A percentile compares a stretch with the other conserved stretches of the same genome.
phyloP scores from a whole-genome alignment of 1,284 basidiomycete species.

The Wallemia ichthyophaga region DNA sequence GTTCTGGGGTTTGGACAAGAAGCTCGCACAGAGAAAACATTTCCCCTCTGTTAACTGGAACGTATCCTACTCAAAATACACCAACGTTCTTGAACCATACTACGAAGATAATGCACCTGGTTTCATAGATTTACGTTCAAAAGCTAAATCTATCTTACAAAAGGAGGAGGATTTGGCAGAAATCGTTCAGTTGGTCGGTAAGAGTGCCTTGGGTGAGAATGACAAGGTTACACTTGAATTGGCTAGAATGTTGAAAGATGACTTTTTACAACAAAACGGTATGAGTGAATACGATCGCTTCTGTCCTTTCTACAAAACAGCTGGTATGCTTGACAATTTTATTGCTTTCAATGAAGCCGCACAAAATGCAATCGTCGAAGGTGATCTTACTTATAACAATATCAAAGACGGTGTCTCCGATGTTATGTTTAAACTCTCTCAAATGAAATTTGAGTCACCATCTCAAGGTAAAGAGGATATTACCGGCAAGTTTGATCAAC shows the following conservation, averaged over 20 bases:
- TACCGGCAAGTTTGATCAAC: conserved; percentile 41
- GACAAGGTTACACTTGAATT: conserved; percentile 98
- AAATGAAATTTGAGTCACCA: conserved; percentile 94
- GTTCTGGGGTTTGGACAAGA: conserved; percentile 89
- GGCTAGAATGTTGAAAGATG: conserved; percentile 86
- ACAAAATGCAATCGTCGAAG: conserved; percentile 49
- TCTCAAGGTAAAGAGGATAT: conserved; percentile 57
- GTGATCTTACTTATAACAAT: conserved; percentile 70
- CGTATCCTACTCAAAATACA: conserved; percentile 94
- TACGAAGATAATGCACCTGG: conserved; percentile 62
- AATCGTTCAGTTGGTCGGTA: conserved; percentile 96
- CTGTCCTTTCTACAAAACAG: conserved; percentile 97
- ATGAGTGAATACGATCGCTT: conserved; percentile 92
- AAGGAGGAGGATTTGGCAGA: conserved; percentile 96
- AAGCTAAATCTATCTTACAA: conserved; percentile 85
- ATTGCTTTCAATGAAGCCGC: conserved; percentile 80
- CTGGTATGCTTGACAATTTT: conserved; percentile 81
- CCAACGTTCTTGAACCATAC: conserved; percentile 72
- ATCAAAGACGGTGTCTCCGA: conserved; percentile 68
- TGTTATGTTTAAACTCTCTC: conserved; percentile 77
- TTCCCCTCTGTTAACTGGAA: conserved; percentile 99
- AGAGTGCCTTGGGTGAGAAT: conserved; percentile 81
- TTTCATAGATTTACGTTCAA: conserved; percentile 69
- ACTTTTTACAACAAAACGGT: conserved; percentile 96
- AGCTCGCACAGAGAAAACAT: conserved; percentile 86